phyloP scores from a whole-genome alignment of 192 early-diverging fungal species.

The Gamsiella multidivaricata region DNA sequence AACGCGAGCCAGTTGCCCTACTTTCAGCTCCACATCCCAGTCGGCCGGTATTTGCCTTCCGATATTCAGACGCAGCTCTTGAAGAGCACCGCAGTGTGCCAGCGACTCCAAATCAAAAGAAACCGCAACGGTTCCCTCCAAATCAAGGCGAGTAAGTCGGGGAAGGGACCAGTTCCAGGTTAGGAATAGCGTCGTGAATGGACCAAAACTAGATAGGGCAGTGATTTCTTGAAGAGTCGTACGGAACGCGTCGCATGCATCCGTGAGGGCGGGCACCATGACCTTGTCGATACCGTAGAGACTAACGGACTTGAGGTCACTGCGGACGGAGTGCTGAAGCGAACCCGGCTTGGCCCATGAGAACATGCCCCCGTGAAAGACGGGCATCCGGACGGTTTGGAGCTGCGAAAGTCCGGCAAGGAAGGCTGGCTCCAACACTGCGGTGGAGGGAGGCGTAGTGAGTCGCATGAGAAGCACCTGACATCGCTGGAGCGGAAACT shows the following conservation, averaged over 20 bases:
- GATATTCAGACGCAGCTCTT: conserved; percentile 13
- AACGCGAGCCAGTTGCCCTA: background rate
- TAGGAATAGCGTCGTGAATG: background rate
- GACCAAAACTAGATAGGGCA: conserved; percentile 5
- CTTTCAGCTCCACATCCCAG: conserved; percentile 12
- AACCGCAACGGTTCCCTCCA: conserved; percentile 24
- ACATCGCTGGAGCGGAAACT: conserved; percentile 15
- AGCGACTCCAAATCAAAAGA: conserved; percentile 17
- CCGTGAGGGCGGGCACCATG: conserved; percentile 10
- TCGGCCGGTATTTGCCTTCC: conserved; percentile 5
- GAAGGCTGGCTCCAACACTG: background rate
- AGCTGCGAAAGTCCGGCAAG: background rate
- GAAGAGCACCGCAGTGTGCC: background rate
- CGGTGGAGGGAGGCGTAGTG: background rate
- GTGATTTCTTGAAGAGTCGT: background rate
- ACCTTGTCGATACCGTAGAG: conserved; percentile 3
- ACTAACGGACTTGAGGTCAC: background rate
- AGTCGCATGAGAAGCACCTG: conserved; percentile 12
- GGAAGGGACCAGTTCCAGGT: conserved; percentile 8
- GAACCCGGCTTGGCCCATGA: background rate
- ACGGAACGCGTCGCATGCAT: conserved; percentile 1
- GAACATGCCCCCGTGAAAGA: conserved; percentile 21
- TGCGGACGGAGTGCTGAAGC: background rate
- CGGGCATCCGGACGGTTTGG: conserved; percentile 7
- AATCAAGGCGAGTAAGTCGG: conserved; percentile 6